phyloP scores from a whole-genome alignment of 306 rosid species.

The Castanea mollissima region DNA sequence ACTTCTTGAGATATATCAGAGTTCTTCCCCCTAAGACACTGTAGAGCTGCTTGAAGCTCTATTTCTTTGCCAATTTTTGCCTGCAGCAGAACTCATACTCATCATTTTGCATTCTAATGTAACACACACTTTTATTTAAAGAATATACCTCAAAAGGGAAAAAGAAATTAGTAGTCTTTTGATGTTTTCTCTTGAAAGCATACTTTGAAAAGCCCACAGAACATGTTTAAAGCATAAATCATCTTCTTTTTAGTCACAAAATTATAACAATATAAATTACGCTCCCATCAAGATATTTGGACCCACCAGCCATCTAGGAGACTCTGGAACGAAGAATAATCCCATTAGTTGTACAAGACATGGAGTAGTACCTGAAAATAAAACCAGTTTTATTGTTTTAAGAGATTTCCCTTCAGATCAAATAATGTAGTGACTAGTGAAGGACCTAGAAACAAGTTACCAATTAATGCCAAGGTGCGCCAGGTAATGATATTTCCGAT shows the following conservation, averaged over 20 bases:
- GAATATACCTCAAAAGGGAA: no score
- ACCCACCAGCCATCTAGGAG: constrained; percentile 95
- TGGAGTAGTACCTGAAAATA: constrained; percentile 54
- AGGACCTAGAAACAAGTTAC: constrained; percentile 19
- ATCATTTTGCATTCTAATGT: no score
- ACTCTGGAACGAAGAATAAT: constrained; percentile 76
- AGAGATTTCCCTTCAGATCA: neutral
- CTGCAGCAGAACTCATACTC: constrained; percentile 31
- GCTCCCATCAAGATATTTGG: neutral
- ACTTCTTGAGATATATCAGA: constrained; percentile 62
- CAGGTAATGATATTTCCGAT: constrained; percentile 57
- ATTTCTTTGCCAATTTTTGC: constrained; percentile 52
- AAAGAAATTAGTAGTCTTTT: neutral
- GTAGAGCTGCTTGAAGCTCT: constrained; percentile 59
- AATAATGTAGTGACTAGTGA: neutral
- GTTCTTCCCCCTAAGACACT: constrained; percentile 57
- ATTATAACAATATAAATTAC: neutral
- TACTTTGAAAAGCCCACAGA: neutral
- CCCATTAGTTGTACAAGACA: constrained; percentile 63
- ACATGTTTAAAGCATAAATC: neutral
- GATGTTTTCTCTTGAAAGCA: neutral
- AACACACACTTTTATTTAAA: no score
- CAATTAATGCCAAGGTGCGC: constrained; percentile 54
- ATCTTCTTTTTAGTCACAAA: no score
- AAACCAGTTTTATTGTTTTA: neutral